Conservation (phyloP, 2,329 filamentous ascomycete genomes). For the Neophaeococcomyces mojaviensis region DNA sequence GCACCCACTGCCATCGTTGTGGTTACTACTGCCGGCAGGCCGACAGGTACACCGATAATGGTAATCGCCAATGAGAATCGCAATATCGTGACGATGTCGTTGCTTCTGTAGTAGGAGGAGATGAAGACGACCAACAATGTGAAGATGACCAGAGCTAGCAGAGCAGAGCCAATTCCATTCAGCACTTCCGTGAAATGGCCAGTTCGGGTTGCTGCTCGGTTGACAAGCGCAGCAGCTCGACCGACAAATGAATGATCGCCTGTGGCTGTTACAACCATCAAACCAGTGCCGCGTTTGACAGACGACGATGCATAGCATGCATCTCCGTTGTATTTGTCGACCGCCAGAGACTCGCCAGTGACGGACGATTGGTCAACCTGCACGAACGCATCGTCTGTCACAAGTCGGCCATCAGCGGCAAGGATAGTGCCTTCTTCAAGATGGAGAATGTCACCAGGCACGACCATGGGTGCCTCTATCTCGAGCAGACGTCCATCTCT, state of each 20-base stretch:
- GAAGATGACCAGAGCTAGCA: slow-evolving; percentile 71
- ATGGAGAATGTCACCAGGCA: slow-evolving; percentile 83
- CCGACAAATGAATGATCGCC: slow-evolving; percentile 89
- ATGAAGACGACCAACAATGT: slow-evolving; percentile 80
- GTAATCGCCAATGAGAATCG: slow-evolving; percentile 82
- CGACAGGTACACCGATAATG: slow-evolving; percentile 86
- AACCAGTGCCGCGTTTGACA: slow-evolving; percentile 84
- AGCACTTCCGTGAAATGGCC: slow-evolving; percentile 90
- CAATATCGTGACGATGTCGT: slow-evolving; percentile 69
- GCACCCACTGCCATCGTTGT: slow-evolving; percentile 94
- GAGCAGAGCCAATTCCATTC: slow-evolving; percentile 74
- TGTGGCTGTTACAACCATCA: slow-evolving; percentile 72
- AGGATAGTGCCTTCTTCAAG: slow-evolving; percentile 89
- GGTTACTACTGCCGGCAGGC: slow-evolving; percentile 86
- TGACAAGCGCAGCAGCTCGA: slow-evolving; percentile 78
- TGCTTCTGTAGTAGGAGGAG: slow-evolving; percentile 79
- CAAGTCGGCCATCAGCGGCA: slow-evolving; percentile 77
- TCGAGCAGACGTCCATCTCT: slow-evolving; percentile 72
- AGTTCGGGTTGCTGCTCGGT: slow-evolving; percentile 61
- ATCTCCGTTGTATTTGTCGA: slow-evolving; percentile 79
- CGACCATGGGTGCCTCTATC: slow-evolving; percentile 73
- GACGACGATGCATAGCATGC: slow-evolving; percentile 77
- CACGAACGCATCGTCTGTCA: slow-evolving; percentile 74
- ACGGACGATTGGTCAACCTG: slow-evolving; percentile 90
- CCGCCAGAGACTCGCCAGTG: slow-evolving; percentile 83